Evolutionary conservation across 148 eudicot species (phyloP).

Genomic region (Chenopodium suecicum): DNA sequence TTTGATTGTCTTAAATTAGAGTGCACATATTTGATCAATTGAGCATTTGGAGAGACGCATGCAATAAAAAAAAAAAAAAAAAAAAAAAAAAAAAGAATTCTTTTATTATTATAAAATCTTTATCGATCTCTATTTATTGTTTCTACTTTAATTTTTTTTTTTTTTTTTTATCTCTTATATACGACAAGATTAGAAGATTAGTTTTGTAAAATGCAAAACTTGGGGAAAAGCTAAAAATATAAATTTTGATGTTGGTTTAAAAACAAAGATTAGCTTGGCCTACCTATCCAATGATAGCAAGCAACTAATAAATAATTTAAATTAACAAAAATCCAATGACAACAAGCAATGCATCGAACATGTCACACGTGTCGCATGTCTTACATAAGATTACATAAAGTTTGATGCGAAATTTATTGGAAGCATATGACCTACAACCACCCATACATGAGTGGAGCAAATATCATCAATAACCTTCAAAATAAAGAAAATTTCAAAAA

Average conservation of each 20-base stretch:
- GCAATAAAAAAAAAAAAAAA: too few species aligned
- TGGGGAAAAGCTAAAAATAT: background rate
- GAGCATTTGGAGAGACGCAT: too few species aligned
- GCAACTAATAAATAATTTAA: background rate
- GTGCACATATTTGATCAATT: too few species aligned
- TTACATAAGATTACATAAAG: background rate
- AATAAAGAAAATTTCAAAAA: background rate
- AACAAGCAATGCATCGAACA: background rate
- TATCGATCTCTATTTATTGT: too few species aligned
- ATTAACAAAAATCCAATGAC: background rate
- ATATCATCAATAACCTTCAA: constrained; percentile 6
- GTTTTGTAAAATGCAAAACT: background rate
- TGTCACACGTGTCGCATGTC: background rate
- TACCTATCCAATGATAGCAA: constrained; percentile 1
- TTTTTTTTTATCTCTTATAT: too few species aligned
- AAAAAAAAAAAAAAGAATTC: too few species aligned
- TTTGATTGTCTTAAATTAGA: too few species aligned
- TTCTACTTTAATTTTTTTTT: too few species aligned
- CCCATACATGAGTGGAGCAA: constrained; percentile 9
- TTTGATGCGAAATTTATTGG: constrained; percentile 1
- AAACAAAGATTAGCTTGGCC: background rate
- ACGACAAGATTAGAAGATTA: too few species aligned
- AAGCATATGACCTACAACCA: constrained; percentile 15
- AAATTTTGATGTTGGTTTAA: background rate
- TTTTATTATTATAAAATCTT: too few species aligned